Evolutionary conservation across 441 rosid genomes (phyloP), one percentile per base, ranked within the genome.

Genomic region (Kokia cookei): DNA sequence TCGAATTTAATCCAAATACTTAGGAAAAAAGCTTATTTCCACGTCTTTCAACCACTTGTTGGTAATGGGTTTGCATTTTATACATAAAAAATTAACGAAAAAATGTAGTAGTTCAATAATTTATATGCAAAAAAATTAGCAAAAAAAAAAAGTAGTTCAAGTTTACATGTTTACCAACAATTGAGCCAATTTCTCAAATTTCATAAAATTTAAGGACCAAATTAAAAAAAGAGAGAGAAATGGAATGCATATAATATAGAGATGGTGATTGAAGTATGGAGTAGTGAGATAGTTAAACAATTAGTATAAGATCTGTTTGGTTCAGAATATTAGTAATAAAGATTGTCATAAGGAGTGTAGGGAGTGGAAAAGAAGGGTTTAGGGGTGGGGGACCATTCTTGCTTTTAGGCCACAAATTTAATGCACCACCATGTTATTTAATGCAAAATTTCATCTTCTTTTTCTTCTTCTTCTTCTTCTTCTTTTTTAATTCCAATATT

Each of bases 301-400:
- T 55, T 50, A 53, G 22, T 7, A 74, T 59, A 71, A 32, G 77
- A 81, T 74, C 79, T 76, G 59, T 32, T 22, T 47, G 35, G 40
- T 61, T 45, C 53, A 58, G 53, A 68, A 58, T 24, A 51, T 54
- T 58, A 42, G 26, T 24, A 47, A 47, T 66, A 43, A 24, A 65
- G 12, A 61, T 54, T 32, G 60, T 13, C 55, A 58, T 29, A 55
- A 73, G 17, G 74, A 60, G 73, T 61, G 53, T 5, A 2, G 2
- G 63, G 4, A 47, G 63, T 4, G 42, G 0, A 4, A 12, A 35
- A 5, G 37, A 32, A 32, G 37, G 37, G 37, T 32, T 32, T 32
- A 4, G 37, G 22, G 9, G 26, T 0, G 51, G 35, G 70, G 55
- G 70, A 47, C 59, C 71, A 67, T 50, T 68, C 72, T 32, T 27